Percentiles rank a stretch among this genome's conserved stretches.
These are phyloP conservation scores for Geotrichum bryndzae DNA, from an alignment of 1,139 yeast species.

Conservation along the genomic window DNA sequence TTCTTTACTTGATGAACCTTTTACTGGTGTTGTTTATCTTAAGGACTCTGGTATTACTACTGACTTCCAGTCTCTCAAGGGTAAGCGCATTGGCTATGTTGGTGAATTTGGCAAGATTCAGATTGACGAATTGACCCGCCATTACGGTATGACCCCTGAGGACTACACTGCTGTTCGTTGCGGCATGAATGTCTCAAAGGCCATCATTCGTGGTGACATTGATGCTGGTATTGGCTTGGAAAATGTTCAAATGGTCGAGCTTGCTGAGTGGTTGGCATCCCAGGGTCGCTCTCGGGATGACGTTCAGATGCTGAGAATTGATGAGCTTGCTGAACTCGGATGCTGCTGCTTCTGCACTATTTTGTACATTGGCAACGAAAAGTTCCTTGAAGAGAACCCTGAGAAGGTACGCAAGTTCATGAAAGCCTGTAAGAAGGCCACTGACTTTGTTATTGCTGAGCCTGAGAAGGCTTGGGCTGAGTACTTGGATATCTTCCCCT, in stretches of 20 bases:
- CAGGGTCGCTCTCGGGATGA: slow-evolving; percentile 45
- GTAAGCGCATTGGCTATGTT: slow-evolving; percentile 51
- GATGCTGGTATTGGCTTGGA: slow-evolving; percentile 58
- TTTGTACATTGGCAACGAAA: slow-evolving; percentile 50
- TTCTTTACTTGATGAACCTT: slow-evolving; percentile 52
- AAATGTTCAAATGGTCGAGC: slow-evolving; percentile 54
- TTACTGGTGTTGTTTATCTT: slow-evolving; percentile 51
- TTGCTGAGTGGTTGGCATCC: slow-evolving; percentile 46
- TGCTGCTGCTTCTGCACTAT: slow-evolving; percentile 58
- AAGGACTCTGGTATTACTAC: slow-evolving; percentile 48
- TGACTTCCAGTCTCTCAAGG: slow-evolving; percentile 48
- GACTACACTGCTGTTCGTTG: slow-evolving; percentile 58
- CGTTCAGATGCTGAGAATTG: slow-evolving; percentile 53
- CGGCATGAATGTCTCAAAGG: slow-evolving; percentile 56
- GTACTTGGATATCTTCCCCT: slow-evolving; percentile 46
- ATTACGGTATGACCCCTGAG: slow-evolving; percentile 50
- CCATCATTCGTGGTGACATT: slow-evolving; percentile 49
- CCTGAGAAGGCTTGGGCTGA: slow-evolving; percentile 47
- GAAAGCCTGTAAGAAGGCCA: slow-evolving; percentile 47
- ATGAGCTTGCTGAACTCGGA: slow-evolving; percentile 51
- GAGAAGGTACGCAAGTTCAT: slow-evolving; percentile 44
- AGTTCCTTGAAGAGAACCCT: slow-evolving; percentile 46
- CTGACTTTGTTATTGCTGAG: slow-evolving; percentile 42
- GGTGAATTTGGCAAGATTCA: slow-evolving; percentile 59
- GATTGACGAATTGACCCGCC: slow-evolving; percentile 50